These are phyloP conservation scores for Cubamyces lactineus DNA, from an alignment of 768 basidiomycete genomes.

Conservation along the genomic window DNA sequence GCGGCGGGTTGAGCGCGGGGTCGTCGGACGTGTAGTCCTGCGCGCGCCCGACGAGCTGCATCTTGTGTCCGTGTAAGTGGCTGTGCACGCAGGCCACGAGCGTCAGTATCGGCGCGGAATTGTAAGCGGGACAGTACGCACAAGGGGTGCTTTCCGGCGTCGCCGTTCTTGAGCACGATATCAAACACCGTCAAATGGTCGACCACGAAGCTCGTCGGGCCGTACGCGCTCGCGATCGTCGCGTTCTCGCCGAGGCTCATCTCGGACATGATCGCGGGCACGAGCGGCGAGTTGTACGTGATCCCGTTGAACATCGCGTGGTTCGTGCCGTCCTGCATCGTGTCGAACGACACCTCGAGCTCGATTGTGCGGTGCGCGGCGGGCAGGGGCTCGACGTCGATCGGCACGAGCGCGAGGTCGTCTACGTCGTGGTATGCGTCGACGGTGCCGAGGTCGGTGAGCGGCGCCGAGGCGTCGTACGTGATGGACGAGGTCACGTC, in stretches of 20 bases:
- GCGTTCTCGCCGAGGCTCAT: constrained; percentile 79
- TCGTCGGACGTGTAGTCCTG: constrained; percentile 74
- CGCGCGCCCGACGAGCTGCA: constrained; percentile 77
- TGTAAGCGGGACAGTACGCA: too few species aligned
- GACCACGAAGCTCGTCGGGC: constrained; percentile 75
- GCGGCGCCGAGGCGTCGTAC: constrained; percentile 58
- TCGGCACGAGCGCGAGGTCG: constrained; percentile 72
- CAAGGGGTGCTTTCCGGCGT: constrained; percentile 85
- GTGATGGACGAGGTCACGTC: constrained; percentile 85
- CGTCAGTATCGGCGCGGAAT: constrained; percentile 13
- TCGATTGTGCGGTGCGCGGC: constrained; percentile 60
- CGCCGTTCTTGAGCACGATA: constrained; percentile 72
- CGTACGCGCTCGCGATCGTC: constrained; percentile 71
- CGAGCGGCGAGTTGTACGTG: constrained; percentile 68
- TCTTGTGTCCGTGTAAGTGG: constrained; percentile 90
- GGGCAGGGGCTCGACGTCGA: constrained; percentile 53
- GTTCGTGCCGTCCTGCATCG: constrained; percentile 86
- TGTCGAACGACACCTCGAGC: constrained; percentile 79
- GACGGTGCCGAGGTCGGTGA: constrained; percentile 57
- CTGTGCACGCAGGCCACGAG: constrained; percentile 46
- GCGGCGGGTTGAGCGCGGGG: constrained; percentile 76
- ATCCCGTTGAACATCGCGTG: constrained; percentile 72
- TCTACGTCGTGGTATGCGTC: constrained; percentile 62
- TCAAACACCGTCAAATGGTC: constrained; percentile 78
- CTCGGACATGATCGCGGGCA: constrained; percentile 77